Conservation (phyloP, 768 basidiomycete genomes). For the Leucosporidium scottii region DNA sequence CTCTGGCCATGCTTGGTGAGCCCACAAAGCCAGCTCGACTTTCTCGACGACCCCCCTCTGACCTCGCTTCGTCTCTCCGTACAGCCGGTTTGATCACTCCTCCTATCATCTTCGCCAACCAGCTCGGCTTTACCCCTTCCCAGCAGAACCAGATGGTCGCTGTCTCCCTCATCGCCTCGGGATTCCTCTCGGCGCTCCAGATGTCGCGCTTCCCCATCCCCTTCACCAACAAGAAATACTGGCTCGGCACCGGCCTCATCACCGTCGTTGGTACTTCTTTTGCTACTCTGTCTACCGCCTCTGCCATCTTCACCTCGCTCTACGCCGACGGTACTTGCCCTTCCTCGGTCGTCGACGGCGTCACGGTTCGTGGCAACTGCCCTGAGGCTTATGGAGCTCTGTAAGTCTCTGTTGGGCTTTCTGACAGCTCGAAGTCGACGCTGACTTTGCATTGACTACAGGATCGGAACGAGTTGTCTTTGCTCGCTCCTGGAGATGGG, state of each 20-base stretch:
- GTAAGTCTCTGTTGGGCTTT: too few relatives aligned
- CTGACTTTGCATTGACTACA: too few relatives aligned
- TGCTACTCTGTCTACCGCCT: background rate
- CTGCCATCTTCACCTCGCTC: slow-evolving; percentile 39
- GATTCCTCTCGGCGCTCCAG: slow-evolving; percentile 52
- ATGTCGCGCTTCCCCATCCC: slow-evolving; percentile 53
- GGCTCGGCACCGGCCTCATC: slow-evolving; percentile 41
- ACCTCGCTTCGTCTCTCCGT: too few relatives aligned
- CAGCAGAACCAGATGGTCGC: slow-evolving; percentile 78
- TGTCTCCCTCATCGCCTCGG: slow-evolving; percentile 64
- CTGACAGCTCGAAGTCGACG: too few relatives aligned
- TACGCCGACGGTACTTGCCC: slow-evolving; percentile 69
- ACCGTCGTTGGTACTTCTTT: slow-evolving; percentile 59
- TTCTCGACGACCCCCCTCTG: too few relatives aligned
- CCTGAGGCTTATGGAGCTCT: slow-evolving; percentile 75
- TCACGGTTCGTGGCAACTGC: slow-evolving; percentile 52
- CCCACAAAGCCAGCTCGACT: too few relatives aligned
- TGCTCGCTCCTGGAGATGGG: slow-evolving; percentile 29
- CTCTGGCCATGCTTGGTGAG: background rate
- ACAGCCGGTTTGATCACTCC: background rate
- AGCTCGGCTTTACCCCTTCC: slow-evolving; percentile 51
- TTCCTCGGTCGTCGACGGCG: slow-evolving; percentile 54
- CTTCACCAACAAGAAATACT: slow-evolving; percentile 7
- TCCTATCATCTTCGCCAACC: background rate
- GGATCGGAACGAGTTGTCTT: slow-evolving; percentile 49